Base-by-base conservation (phyloP, 805 yeast genomes). In the Saccharomycodes ludwigii region DNA sequence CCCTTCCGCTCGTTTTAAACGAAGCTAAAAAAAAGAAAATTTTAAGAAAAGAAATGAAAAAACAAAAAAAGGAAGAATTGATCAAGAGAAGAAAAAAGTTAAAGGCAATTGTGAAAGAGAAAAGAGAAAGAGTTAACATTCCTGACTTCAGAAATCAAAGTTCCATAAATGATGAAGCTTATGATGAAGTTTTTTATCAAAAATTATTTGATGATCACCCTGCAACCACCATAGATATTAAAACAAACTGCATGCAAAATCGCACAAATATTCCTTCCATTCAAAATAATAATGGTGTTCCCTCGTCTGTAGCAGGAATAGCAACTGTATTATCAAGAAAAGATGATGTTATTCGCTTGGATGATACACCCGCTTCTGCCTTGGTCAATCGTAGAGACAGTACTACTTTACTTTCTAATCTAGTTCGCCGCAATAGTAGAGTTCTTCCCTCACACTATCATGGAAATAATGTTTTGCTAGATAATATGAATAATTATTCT, bases 1-100 rank as follows among this genome's bases (percentile, higher is more conserved):
- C 54, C 15, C 33, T 52, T 16, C 56, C 58, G n/a, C 30, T 51
- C 24, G 41, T 52, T 20, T 30, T 52, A 13, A 52, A 48, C 27
- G 56, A 51, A 22, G 54, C 47, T 29, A 52, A 50, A 30, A 31
- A 46, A 29, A 31, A 35, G 18, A 44, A 43, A 31, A 30, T 38
- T 23, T 48, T 46, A 24, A 49, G 37, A 36, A 47, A 44, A 29
- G 54, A 50, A 33, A 50, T 48, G 6, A 47, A 47, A 30, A 48
- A 35, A 36, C 31, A 40, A 17, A 56, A 52, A 37, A 38, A 49
- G 17, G 43, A 44, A 31, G 58, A 54, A 34, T 41, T 51, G 22
- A 39, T 47, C 15, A 40, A 46, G 31, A 43, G 52, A 33, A 46
- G 52, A 29, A 52, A 47, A 34, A 37, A 39, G 22, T 32, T 49